Base-by-base conservation (phyloP, 306 rosid species). In the Dryas drummondii region DNA sequence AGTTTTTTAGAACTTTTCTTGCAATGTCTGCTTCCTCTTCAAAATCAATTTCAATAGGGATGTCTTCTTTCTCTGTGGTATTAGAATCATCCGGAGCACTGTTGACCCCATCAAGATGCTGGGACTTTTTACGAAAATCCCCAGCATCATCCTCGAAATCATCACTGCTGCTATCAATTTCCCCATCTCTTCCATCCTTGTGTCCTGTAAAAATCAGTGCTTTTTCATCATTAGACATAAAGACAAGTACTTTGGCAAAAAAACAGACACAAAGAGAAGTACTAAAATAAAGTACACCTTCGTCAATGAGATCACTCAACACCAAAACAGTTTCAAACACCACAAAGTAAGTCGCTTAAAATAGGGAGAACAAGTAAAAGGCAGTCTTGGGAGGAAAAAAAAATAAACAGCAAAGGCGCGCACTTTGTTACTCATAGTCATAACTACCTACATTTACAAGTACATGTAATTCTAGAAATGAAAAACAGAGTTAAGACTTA, bases 1-100 rank as follows among this genome's bases (percentile, higher is more conserved):
- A 82, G 80, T 80, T 90, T 49, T 84, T 79, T 3, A 94, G 83
- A 84, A 94, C 89, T 89, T 86, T 94, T 76, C 89, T 90, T 50
- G 97, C 87, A 53, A 90, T 85, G 84, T 88, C 93, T 46, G 88
- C 92, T 89, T 94, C 99, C 87, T 82, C 76, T 14, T 88, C 93
- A 85, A 92, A 94, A 87, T 94, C 79, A 80, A 81, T 83, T 72
- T 82, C 96, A 55, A 81, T 66, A 58, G 87, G 80, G 40, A 59
- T 66, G 19, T 78, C 86, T 26, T 82, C 91, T 57, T 75, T 58
- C 83, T 80, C 87, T 26, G 56, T 11, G 46, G 70, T 41, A 64
- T 66, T 70, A 37, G 82, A 61, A 68, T 77, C 76, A 73, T 83
- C 91, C 73, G 17, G 55, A 78, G 71, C 84, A 74, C 70, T 76